Evolutionary conservation across 148 eudicot species (phyloP).

Genomic region (Vaccinium vitisidaea): DNA sequence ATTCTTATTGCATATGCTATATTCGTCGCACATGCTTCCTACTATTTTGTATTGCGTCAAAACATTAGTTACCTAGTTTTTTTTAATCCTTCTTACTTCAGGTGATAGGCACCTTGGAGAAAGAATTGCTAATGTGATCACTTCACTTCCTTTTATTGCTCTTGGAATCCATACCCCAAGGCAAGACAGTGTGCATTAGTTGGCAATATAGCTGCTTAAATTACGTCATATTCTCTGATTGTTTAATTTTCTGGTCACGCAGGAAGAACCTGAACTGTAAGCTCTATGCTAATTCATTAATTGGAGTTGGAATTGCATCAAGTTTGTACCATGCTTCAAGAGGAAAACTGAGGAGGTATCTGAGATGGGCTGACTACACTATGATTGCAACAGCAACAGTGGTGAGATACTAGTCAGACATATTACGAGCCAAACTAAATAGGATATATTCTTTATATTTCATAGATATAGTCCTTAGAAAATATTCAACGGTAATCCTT

Average conservation of each 20-base stretch:
- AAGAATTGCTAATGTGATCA: conserved; percentile 78
- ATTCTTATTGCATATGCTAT: neutral
- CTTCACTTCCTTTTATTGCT: conserved; percentile 93
- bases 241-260: conserved; percentile 26
- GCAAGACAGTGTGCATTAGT: conserved; percentile 28
- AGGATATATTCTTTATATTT: neutral
- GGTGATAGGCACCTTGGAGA: conserved; percentile 77
- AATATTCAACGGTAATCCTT: neutral
- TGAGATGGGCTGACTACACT: conserved; percentile 95
- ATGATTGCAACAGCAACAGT: conserved; percentile 92
- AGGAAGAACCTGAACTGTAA: conserved; percentile 82
- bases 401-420: conserved; percentile 40
- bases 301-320: conserved; percentile 95
- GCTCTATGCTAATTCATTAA: conserved; percentile 87
- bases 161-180: conserved; percentile 91
- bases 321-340: conserved; percentile 92
- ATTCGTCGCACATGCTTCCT: neutral
- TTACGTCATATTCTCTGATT: conserved; percentile 17
- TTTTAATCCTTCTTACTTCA: conserved; percentile 17
- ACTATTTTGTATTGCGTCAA: neutral
- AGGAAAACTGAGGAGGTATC: conserved; percentile 68
- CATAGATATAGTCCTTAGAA: neutral
- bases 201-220: conserved; percentile 1
- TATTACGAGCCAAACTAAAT: neutral
- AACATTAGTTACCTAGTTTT: neutral